A percentile compares a stretch with the other conserved stretches of the same genome.
Conservation (phyloP, 148 eudicot species). For the Hydrangea macrophylla region DNA sequence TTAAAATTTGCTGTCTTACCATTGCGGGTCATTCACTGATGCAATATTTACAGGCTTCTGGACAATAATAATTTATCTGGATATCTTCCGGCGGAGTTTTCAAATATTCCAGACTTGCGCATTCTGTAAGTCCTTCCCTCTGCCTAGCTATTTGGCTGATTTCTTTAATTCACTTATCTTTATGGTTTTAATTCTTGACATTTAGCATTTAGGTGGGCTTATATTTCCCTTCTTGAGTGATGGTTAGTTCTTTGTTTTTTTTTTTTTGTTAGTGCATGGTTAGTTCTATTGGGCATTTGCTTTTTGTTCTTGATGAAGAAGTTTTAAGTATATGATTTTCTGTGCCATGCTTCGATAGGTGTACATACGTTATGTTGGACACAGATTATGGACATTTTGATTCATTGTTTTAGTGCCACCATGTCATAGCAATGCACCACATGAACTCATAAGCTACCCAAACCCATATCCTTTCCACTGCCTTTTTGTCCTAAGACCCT, state of each 20-base stretch:
- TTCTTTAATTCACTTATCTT: not conserved
- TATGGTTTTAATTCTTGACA: not conserved
- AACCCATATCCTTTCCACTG: too few relatives aligned
- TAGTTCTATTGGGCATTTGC: not conserved
- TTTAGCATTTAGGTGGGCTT: not conserved
- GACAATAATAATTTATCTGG: conserved; percentile 85
- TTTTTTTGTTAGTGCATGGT: not conserved
- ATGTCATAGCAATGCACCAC: not conserved
- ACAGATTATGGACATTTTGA: not conserved
- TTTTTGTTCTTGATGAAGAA: not conserved
- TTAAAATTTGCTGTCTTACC: not conserved
- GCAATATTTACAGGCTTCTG: conserved; percentile 52
- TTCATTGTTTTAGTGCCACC: not conserved
- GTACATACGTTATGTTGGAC: not conserved
- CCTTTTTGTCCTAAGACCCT: too few relatives aligned
- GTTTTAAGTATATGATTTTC: not conserved
- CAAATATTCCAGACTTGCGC: conserved; percentile 38
- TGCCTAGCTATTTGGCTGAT: not conserved
- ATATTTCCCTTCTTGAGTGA: not conserved
- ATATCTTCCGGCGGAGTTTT: conserved; percentile 62
- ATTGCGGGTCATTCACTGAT: conserved; percentile 13
- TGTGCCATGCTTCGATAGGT: not conserved
- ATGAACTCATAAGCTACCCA: too few relatives aligned
- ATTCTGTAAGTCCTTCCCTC: conserved; percentile 56
- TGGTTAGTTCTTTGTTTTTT: not conserved